Evolutionary conservation across 129 eudicot genomes (phyloP), one percentile per base, ranked within the genome.

Genomic region (Lactuca saligna): DNA sequence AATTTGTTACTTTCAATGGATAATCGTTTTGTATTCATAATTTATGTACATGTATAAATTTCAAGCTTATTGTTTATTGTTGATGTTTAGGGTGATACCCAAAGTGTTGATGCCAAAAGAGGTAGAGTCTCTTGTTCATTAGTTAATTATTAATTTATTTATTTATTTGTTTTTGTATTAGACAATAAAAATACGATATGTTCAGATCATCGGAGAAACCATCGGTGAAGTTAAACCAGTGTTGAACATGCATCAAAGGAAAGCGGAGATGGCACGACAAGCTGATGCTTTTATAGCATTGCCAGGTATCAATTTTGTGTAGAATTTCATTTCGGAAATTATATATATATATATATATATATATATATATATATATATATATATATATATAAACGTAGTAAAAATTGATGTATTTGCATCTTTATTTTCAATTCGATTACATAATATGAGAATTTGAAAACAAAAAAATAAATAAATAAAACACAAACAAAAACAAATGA

Each of bases 191-290:
- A 20, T 6, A 41, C 3, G 16, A 54, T 48, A 35, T 29, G 29
- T 69, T 32, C 50, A 88, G 96, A 89, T 89, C 7, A 89, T 85
- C 0, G 96, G 97, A 50, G 96, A 83, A 65, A 77, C 85, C 2
- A 68, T 85, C 9, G 97, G 97, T 63, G 96, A 91, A 70, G 96
- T 91, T 39, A 81, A 80, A 75, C 77, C 92, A 0, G 97, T 91
- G 44, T 80, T 86, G 3, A 82, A 86, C 32, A 91, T 91, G 97
- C 97, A 91, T 66, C 93, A 91, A 71, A 83, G 97, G 25, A 91
- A 91, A 71, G 97, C 97, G 5, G 97, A 91, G 79, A 91, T 91
- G 97, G 97, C 97, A 58, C 86, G 88, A 5, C 96, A 85, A 75
- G 92, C 97, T 4, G 97, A 91, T 68, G 97, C 97, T 7, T 91